Conservation (phyloP, 1,284 basidiomycete genomes). For the Bondarzewia mesenterica region DNA sequence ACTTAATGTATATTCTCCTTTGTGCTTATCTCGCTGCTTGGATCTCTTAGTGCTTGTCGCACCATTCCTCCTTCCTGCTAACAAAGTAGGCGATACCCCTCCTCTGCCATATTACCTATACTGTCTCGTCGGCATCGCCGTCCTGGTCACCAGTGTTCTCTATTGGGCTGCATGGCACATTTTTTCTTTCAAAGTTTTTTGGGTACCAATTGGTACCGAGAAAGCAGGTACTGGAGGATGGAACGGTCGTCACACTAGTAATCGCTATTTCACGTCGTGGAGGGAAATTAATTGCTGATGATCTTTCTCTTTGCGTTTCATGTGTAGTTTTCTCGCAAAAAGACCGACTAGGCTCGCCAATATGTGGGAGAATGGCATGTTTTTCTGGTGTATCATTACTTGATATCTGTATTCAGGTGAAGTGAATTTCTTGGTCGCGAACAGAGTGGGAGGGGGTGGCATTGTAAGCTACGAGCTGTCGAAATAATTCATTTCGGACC, state of each 20-base stretch:
- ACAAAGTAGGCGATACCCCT: conserved; percentile 48
- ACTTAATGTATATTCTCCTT: too few relatives aligned
- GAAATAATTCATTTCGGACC: too few relatives aligned
- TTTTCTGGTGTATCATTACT: too few relatives aligned
- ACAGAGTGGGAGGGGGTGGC: too few relatives aligned
- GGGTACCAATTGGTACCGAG: conserved; percentile 38
- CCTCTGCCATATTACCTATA: conserved; percentile 56
- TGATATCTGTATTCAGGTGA: too few relatives aligned
- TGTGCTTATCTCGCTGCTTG: not conserved
- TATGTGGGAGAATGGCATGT: too few relatives aligned
- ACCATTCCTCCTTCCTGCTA: conserved; percentile 47
- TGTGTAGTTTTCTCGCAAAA: not conserved
- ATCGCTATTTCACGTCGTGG: conserved; percentile 27
- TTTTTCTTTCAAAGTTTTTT: conserved; percentile 39
- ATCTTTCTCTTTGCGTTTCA: not conserved
- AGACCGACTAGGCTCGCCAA: not conserved
- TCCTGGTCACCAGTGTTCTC: conserved; percentile 36
- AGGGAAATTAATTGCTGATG: not conserved
- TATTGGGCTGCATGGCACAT: conserved; percentile 53
- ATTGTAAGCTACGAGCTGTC: too few relatives aligned
- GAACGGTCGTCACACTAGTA: conserved; percentile 48
- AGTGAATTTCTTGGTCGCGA: too few relatives aligned
- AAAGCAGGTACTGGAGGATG: conserved; percentile 43
- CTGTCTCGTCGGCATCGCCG: conserved; percentile 45
- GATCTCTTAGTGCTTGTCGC: conserved; percentile 34